Evolutionary conservation across 768 basidiomycete species (phyloP), one percentile per base, ranked within the genome.

Genomic region (Auricularia cornea): DNA sequence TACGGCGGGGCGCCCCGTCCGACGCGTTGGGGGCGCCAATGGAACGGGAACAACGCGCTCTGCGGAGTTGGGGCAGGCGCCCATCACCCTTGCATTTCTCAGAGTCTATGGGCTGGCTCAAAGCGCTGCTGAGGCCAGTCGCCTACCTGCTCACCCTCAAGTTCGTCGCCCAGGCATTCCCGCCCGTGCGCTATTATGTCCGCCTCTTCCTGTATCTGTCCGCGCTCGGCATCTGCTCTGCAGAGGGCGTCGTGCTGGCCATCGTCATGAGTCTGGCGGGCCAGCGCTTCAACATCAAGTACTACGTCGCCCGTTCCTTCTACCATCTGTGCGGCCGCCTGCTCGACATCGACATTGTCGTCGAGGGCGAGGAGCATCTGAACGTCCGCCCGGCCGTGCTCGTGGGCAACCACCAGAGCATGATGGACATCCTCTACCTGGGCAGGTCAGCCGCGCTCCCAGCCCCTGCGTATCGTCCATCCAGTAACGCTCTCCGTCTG

Each of bases 341-440:
- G 2, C 71, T 96, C 54, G 88, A 85, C 67, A 74, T 95, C 66
- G 73, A 76, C 56, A 77, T 97, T 68, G 83, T 86, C 63, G 81
- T 98, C 35, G 94, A 98, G 72, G 94, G 94, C 12, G 85, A 85
- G 71, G 92, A 98, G 71, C 77, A 94, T 72, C 77, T 98, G 54
- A 81, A 79, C n/a, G 68, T 69, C 12, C 76, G 79, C 59, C 92
- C 94, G 8, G 84, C 86, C 1, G 83, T 98, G 14, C 73, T 93
- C 30, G 83, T 98, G 71, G 84, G 83, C 14, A 98, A 98, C 72
- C 96, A 98, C 72, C 96, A 98, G 79, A 94, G 89, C 64, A 89
- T 94, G 84, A 73, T 97, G 52, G 94, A 97, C 74, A 83, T 99
- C 65, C 73, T 96, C 38, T 85, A 85, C 69, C 76, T 94, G 61